These are phyloP conservation scores for Xylaria sp. DNA, from an alignment of 2,329 filamentous ascomycete species.

Conservation along the genomic window DNA sequence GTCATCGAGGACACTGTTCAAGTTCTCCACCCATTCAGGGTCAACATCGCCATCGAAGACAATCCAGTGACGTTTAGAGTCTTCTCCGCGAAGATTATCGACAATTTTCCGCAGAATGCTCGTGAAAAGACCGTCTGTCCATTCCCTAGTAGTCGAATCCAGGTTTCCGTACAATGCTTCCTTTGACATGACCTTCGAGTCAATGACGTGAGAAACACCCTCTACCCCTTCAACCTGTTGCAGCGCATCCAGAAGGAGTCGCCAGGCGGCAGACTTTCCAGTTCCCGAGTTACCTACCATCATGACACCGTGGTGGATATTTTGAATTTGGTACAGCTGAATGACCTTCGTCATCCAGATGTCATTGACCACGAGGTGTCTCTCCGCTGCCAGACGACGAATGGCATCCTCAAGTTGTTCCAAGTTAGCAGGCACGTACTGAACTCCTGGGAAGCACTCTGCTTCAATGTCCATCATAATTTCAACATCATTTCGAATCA, in stretches of 20 bases:
- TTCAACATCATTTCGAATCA: conserved; percentile 90
- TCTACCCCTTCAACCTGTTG: conserved; percentile 90
- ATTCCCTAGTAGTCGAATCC: conserved; percentile 95
- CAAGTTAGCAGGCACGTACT: conserved; percentile 89
- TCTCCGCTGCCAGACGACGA: conserved; percentile 77
- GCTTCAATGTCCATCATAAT: conserved; percentile 83
- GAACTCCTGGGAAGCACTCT: conserved; percentile 86
- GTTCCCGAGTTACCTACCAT: conserved; percentile 99
- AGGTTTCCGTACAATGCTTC: conserved; percentile 94
- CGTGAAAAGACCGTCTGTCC: conserved; percentile 98
- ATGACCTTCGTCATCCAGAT: conserved; percentile 97
- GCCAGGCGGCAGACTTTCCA: conserved; percentile 96
- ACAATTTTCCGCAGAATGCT: conserved; percentile 98
- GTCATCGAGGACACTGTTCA: conserved; percentile 99
- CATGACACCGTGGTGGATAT: conserved; percentile 99
- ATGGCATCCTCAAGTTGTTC: conserved; percentile 80
- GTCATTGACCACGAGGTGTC: conserved; percentile 87
- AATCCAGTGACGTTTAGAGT: conserved; percentile 97
- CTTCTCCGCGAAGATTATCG: conserved; percentile 96
- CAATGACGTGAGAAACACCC: conserved; percentile 95
- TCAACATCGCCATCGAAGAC: conserved; percentile 99
- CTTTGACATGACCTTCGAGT: conserved; percentile 99
- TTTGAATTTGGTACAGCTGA: conserved; percentile 97
- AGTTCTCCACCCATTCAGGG: conserved; percentile 98
- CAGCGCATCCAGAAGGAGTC: conserved; percentile 84